Evolutionary conservation across 371 early-diverging fungal species (phyloP).

Genomic region (Saksenaea oblongispora): DNA sequence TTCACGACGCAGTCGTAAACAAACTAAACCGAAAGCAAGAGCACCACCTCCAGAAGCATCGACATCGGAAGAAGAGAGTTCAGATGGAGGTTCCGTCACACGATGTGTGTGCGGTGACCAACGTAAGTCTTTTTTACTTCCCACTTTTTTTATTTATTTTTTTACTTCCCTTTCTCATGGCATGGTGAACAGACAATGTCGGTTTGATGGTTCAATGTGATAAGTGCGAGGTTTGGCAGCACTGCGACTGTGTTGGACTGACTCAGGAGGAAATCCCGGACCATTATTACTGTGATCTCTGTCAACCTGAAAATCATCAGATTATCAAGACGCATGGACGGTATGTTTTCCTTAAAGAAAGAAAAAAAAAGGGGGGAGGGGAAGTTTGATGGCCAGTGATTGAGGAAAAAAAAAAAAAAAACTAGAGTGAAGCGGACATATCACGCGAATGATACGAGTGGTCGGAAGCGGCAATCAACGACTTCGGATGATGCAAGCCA

Average conservation of each 20-base stretch:
- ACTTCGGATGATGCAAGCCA: conserved; percentile 2
- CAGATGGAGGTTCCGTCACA: conserved; percentile 75
- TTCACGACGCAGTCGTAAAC: conserved; percentile 24
- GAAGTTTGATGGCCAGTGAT: conserved; percentile 8
- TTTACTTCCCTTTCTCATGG: conserved; percentile 1
- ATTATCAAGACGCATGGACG: conserved; percentile 31
- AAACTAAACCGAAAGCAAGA: conserved; percentile 3
- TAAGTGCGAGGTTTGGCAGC: conserved; percentile 90
- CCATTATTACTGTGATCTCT: conserved; percentile 87
- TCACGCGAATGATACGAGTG: conserved; percentile 9
- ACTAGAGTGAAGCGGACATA: conserved; percentile 25
- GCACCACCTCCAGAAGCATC: conserved; percentile 7
- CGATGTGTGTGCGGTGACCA: conserved; percentile 81
- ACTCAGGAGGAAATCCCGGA: conserved; percentile 74
- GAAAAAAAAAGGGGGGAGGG: conserved; percentile 36
- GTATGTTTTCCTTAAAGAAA: conserved; percentile 17
- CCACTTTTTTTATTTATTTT: background rate
- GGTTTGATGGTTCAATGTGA: conserved; percentile 92
- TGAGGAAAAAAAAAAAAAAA: conserved; percentile 20
- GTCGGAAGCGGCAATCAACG: conserved; percentile 1
- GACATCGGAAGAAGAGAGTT: conserved; percentile 37
- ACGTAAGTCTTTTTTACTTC: conserved; percentile 50
- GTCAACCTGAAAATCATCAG: conserved; percentile 78
- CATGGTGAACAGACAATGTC: conserved; percentile 54
- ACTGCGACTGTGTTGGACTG: conserved; percentile 80